These are phyloP conservation scores for Carex parvula DNA, from an alignment of 176 grass and related monocot genomes.

Conservation along the genomic window DNA sequence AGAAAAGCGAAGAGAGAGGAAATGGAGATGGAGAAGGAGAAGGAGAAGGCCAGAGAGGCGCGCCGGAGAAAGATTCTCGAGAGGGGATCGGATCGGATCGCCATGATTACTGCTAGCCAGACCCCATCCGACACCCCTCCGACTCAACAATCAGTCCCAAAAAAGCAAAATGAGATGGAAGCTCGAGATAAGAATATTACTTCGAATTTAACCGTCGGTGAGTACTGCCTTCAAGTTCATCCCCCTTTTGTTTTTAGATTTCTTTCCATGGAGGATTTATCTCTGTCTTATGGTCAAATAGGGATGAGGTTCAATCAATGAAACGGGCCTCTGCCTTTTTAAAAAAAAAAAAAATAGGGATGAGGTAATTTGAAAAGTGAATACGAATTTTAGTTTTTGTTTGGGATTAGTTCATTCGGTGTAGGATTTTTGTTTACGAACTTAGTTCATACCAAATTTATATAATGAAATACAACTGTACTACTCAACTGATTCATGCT, in stretches of 20 bases:
- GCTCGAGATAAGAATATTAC: not conserved
- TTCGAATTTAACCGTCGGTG: not conserved
- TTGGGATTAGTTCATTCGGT: not conserved
- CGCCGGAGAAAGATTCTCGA: slow-evolving; percentile 66
- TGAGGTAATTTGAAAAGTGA: not conserved
- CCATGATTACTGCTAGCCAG: slow-evolving; percentile 61
- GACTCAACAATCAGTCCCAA: slow-evolving; percentile 27
- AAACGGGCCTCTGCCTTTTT: too few species aligned
- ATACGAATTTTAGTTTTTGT: not conserved
- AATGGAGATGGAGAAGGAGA: slow-evolving; percentile 26
- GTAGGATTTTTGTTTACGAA: not conserved
- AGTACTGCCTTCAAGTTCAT: not conserved
- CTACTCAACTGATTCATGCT: not conserved
- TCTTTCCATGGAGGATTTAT: not conserved
- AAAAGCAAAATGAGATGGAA: not conserved
- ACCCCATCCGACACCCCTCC: slow-evolving; percentile 21
- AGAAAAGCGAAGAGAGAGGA: not conserved
- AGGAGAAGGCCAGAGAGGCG: slow-evolving; percentile 45
- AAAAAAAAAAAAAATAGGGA: not conserved
- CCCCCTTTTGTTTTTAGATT: not conserved
- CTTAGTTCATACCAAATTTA: not conserved
- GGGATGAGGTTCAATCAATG: not conserved
- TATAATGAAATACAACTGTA: not conserved
- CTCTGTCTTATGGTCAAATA: not conserved
- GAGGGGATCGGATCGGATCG: slow-evolving; percentile 75